Conservation (phyloP, 495 filamentous ascomycete genomes). For the Sphaerosporella brunnea region DNA sequence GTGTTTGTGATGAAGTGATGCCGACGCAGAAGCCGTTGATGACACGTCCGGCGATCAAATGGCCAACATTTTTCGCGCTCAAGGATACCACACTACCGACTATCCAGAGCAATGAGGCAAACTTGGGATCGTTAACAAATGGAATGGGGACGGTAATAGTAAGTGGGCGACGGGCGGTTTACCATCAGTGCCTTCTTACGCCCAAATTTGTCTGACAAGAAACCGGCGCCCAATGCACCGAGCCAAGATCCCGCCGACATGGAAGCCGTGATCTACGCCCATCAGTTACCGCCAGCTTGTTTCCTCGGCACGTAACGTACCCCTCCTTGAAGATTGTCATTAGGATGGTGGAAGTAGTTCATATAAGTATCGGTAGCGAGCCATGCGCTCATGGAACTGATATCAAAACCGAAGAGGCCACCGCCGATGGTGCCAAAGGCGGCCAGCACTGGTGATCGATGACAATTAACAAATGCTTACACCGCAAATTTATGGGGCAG, state of each 20-base stretch:
- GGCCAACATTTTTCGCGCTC: constrained; percentile 53
- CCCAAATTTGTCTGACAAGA: constrained; percentile 47
- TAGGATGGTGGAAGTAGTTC: constrained; percentile 43
- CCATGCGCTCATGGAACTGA: constrained; percentile 61
- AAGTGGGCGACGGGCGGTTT: background rate
- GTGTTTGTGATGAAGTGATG: constrained; percentile 62
- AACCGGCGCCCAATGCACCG: constrained; percentile 50
- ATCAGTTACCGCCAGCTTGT: background rate
- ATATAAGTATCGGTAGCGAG: constrained; percentile 43
- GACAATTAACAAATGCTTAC: background rate
- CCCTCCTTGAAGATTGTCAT: constrained; percentile 22
- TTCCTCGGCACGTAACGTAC: constrained; percentile 5
- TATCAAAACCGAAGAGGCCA: constrained; percentile 68
- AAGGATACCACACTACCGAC: constrained; percentile 51
- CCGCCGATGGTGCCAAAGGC: constrained; percentile 46
- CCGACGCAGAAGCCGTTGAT: constrained; percentile 64
- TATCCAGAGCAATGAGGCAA: constrained; percentile 27
- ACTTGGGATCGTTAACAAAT: background rate
- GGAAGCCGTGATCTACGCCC: constrained; percentile 37
- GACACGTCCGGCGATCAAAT: constrained; percentile 56
- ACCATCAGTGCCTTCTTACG: constrained; percentile 37
- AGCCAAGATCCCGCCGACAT: constrained; percentile 64
- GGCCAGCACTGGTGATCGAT: constrained; percentile 28
- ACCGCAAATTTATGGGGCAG: background rate
- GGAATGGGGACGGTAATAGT: background rate